Evolutionary conservation across 306 rosid species (phyloP).

Genomic region (Castanospermum australe): DNA sequence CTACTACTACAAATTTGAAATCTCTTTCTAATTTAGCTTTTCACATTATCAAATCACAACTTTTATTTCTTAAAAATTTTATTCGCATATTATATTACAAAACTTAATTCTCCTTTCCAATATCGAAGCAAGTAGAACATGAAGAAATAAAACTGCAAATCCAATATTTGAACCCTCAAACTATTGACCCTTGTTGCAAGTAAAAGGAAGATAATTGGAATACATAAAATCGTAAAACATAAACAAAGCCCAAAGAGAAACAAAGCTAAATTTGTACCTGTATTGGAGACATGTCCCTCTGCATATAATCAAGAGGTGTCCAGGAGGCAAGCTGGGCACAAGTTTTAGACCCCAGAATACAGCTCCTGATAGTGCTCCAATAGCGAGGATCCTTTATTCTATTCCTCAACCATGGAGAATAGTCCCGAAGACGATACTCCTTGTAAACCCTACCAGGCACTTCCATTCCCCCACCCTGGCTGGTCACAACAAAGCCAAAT

Average conservation of each 20-base stretch:
- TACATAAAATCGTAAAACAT: background rate
- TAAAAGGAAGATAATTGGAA: background rate
- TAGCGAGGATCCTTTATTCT: conserved; percentile 62
- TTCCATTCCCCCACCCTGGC: conserved; percentile 69
- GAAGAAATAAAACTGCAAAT: background rate
- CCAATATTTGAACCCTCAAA: background rate
- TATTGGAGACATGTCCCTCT: conserved; percentile 72
- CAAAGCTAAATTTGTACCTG: conserved; percentile 54
- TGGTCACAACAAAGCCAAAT: conserved; percentile 78
- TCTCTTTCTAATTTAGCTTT: background rate
- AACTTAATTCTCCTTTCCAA: background rate
- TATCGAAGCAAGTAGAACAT: too few relatives aligned
- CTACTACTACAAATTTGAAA: background rate
- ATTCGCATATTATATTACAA: background rate
- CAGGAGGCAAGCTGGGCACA: conserved; percentile 59
- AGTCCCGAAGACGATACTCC: conserved; percentile 59
- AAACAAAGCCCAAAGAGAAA: background rate
- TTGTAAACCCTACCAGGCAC: conserved; percentile 73
- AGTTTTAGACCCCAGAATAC: conserved; percentile 81
- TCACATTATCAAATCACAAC: background rate
- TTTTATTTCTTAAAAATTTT: background rate
- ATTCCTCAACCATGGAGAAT: conserved; percentile 79
- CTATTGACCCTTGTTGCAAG: background rate
- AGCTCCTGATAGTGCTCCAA: conserved; percentile 70
- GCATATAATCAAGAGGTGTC: conserved; percentile 78